These are phyloP conservation scores for Dorcoceras hygrometricum DNA, from an alignment of 257 asterid species.

Conservation along the genomic window DNA sequence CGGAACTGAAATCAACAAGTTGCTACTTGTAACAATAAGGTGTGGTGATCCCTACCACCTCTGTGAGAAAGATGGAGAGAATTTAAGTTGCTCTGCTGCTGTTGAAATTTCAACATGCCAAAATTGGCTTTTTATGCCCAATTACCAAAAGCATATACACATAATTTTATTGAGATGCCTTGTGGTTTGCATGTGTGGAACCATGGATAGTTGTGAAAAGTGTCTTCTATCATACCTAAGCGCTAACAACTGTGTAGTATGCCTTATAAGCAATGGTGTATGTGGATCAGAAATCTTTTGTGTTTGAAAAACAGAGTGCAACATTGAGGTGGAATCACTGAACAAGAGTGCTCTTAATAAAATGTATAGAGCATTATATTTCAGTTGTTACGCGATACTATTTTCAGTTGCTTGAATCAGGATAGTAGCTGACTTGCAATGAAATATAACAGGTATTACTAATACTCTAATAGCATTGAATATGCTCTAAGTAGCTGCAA, in stretches of 20 bases:
- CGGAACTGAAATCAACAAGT: conserved; percentile 3
- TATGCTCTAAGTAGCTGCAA: neutral
- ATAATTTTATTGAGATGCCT: neutral
- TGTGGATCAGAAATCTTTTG: no score
- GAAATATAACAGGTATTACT: conserved; percentile 6
- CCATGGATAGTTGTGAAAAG: conserved; percentile 11
- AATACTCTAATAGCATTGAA: neutral
- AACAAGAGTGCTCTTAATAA: neutral
- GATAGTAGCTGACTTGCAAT: neutral
- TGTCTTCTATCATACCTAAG: conserved; percentile 9
- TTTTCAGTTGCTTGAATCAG: conserved; percentile 9
- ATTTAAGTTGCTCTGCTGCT: neutral
- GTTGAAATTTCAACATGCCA: neutral
- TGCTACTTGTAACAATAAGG: conserved; percentile 5
- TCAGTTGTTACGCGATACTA: neutral
- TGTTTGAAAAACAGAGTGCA: conserved; percentile 3
- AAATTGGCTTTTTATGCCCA: neutral
- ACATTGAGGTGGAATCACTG: conserved; percentile 14
- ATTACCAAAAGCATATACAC: neutral
- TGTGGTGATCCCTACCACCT: conserved; percentile 7
- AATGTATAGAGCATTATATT: neutral
- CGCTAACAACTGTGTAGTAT: neutral
- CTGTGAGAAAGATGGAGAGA: conserved; percentile 2
- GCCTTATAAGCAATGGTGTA: no score
- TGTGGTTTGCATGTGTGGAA: conserved; percentile 9